Percentiles rank a stretch among this genome's conserved stretches.
phyloP scores from a whole-genome alignment of 352 stramenopile species.

The Globisporangium irregulare region DNA sequence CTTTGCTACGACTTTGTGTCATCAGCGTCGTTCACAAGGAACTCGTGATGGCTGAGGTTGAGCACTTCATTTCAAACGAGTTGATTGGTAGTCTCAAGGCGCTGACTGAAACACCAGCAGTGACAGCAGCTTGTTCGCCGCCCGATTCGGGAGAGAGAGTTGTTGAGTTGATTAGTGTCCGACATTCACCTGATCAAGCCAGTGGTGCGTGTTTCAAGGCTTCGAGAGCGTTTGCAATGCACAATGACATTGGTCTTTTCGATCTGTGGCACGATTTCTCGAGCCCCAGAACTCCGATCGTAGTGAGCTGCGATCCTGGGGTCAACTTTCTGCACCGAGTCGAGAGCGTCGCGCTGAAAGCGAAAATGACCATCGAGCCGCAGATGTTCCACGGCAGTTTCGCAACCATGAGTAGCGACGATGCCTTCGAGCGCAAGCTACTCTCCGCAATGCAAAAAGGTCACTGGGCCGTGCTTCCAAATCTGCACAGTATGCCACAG shows the following conservation, averaged over 20 bases:
- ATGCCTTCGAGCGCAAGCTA: slow-evolving; percentile 33
- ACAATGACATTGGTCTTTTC: not conserved
- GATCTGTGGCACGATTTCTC: slow-evolving; percentile 42
- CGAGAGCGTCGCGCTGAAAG: slow-evolving; percentile 22
- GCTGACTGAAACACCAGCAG: not conserved
- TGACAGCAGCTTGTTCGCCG: not conserved
- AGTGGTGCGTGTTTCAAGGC: not conserved
- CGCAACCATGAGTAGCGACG: slow-evolving; percentile 5
- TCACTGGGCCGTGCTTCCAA: slow-evolving; percentile 48
- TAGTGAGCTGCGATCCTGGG: slow-evolving; percentile 26
- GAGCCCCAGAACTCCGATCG: slow-evolving; percentile 25
- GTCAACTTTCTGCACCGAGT: slow-evolving; percentile 41
- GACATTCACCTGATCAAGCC: not conserved
- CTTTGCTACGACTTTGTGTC: slow-evolving; percentile 26
- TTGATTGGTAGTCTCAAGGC: not conserved
- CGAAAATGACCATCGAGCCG: slow-evolving; percentile 34
- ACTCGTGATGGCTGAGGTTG: slow-evolving; percentile 27
- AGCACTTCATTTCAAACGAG: slow-evolving; percentile 19
- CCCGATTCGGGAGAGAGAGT: not conserved
- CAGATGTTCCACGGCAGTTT: slow-evolving; percentile 11
- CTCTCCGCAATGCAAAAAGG: slow-evolving; percentile 45
- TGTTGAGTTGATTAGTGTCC: not conserved
- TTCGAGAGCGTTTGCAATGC: not conserved
- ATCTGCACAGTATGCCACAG: slow-evolving; percentile 25
- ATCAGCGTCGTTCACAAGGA: slow-evolving; percentile 23